These are phyloP conservation scores for Penicillium lividum DNA, from an alignment of 495 filamentous ascomycete genomes.

Conservation along the genomic window DNA sequence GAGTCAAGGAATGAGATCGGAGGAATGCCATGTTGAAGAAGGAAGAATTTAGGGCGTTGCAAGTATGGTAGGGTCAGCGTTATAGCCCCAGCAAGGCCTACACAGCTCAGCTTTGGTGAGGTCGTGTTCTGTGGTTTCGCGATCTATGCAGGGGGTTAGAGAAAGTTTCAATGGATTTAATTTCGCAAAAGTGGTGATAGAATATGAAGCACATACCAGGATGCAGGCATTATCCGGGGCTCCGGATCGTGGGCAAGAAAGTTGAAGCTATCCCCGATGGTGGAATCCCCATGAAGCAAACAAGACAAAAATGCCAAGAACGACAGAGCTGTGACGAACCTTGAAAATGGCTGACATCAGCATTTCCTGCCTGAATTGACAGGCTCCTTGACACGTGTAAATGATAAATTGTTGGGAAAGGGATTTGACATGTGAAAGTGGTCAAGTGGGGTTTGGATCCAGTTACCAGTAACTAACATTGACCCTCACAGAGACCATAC, in stretches of 20 bases:
- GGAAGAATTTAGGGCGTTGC: background rate
- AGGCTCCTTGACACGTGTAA: background rate
- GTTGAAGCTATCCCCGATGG: slow-evolving; percentile 24
- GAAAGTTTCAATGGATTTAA: background rate
- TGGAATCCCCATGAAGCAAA: slow-evolving; percentile 21
- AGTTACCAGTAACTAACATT: background rate
- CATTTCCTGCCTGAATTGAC: no score
- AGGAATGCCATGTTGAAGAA: slow-evolving; percentile 22
- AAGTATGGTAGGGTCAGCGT: background rate
- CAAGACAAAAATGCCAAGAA: slow-evolving; percentile 18
- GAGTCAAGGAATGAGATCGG: slow-evolving; percentile 4
- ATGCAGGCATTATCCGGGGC: slow-evolving; percentile 7
- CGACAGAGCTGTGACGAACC: background rate
- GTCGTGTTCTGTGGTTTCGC: background rate
- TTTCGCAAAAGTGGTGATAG: background rate
- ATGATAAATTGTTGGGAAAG: slow-evolving; percentile 1
- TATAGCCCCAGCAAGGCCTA: background rate
- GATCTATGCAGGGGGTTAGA: background rate
- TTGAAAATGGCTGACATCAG: no score
- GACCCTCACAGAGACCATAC: background rate
- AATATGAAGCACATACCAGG: slow-evolving; percentile 5
- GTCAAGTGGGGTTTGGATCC: background rate
- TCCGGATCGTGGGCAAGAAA: slow-evolving; percentile 11
- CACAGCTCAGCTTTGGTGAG: background rate
- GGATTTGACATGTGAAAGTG: slow-evolving; percentile 9